Evolutionary conservation across 768 basidiomycete species (phyloP), one percentile per base, ranked within the genome.

Genomic region (Hygrophorus russula): DNA sequence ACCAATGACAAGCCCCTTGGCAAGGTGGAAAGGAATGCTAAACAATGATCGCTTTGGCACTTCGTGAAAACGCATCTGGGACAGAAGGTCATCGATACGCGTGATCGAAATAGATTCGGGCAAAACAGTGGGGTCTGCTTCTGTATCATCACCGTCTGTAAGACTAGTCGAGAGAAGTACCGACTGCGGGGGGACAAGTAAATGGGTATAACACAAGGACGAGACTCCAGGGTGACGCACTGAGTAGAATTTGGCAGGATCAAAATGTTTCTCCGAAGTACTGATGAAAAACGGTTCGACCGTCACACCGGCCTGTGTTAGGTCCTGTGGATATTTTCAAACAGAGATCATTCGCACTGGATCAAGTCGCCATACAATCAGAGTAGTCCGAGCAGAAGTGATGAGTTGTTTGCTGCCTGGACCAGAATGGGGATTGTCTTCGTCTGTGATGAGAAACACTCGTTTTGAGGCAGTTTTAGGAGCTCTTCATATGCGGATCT

Each of bases 281-380:
- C 76, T 77, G 42, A 97, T 88, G 62, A 96, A 93, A 62, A 94
- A 96, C 0, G 92, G 89, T 49, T 90, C 85, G 33, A 96, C 68
- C 5, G 71, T 71, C 14, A 82, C 80, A 0, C 90, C 87, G 3
- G 81, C 72, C 63, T 89, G 83, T 8, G 71, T 70, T 40, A 94
- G 66, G 56, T 96, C 92, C 90, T 93, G 51, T 5, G 7, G n/a
- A 43, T 30, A 24, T 10, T 30, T 41, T 50, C 39, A 46, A 41
- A 6, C 15, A 13, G 6, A 35, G 36, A 17, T 24, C 20, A 36
- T 36, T 30, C 14, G 12, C 39, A 39, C 29, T 36, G 14, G n/a
- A 10, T 31, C 28, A 9, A 29, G 20, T 39, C 27, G 12, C 63
- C 74, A 48, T 52, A 82, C 83, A 34, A 76, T 65, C 42, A 87